These are phyloP conservation scores for Mycogone perniciosa DNA, from an alignment of 2,329 filamentous ascomycete genomes.

Conservation along the genomic window DNA sequence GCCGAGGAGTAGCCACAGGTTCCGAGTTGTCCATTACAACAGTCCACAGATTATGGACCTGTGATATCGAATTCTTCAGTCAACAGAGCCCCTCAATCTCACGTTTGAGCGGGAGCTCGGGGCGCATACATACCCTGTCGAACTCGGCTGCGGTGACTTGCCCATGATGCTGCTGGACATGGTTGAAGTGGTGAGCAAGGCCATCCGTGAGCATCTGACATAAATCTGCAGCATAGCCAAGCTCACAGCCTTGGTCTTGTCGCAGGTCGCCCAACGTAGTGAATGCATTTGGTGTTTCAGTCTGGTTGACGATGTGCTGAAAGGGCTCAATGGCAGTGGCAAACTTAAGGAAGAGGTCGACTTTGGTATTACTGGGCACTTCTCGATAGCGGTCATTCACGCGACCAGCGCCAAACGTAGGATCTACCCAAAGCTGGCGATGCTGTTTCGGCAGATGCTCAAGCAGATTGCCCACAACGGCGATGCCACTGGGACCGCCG, in stretches of 20 bases:
- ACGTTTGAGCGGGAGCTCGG: too few relatives aligned
- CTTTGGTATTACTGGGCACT: conserved; percentile 57
- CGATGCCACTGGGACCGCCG: conserved; percentile 38
- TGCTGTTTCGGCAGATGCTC: conserved; percentile 39
- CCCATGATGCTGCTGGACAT: conserved; percentile 33
- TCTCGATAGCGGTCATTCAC: conserved; percentile 51
- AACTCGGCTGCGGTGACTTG: conserved; percentile 29
- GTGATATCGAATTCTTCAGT: background rate
- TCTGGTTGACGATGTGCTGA: conserved; percentile 40
- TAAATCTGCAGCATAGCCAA: conserved; percentile 53
- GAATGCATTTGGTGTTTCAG: conserved; percentile 47
- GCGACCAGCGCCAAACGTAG: conserved; percentile 46
- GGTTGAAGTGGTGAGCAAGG: conserved; percentile 29
- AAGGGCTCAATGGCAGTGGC: conserved; percentile 49
- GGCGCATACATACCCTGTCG: conserved; percentile 15
- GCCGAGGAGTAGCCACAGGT: conserved; percentile 31
- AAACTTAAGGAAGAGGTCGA: conserved; percentile 51
- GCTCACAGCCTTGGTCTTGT: conserved; percentile 50
- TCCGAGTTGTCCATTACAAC: conserved; percentile 23
- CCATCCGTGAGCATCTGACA: conserved; percentile 38
- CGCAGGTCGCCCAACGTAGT: conserved; percentile 46
- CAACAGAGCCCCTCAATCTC: background rate
- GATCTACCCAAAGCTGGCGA: conserved; percentile 52
- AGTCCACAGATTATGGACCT: conserved; percentile 16
- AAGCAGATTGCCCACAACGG: conserved; percentile 54